Percentiles rank a stretch among this genome's conserved stretches.
Evolutionary conservation across 2,329 filamentous ascomycete species (phyloP).

Genomic region (Fusarium decemcellulare): DNA sequence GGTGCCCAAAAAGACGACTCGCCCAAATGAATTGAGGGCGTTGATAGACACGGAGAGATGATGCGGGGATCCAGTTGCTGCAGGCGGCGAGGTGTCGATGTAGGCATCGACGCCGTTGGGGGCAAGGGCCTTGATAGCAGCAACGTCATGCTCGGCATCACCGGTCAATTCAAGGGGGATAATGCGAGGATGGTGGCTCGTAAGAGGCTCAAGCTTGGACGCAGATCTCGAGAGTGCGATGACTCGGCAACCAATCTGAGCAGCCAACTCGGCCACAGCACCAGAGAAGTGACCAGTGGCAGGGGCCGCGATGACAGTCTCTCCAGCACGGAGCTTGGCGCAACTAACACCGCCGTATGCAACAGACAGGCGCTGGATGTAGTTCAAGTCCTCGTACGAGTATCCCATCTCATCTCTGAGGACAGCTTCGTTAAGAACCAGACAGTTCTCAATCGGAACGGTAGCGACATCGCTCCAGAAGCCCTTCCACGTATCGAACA

Average conservation of each 20-base stretch:
- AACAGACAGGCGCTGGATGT: conserved; percentile 32
- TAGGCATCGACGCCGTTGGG: conserved; percentile 28
- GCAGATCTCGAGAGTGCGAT: conserved; percentile 32
- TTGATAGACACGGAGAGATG: conserved; percentile 18
- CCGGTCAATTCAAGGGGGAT: conserved; percentile 24
- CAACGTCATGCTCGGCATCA: conserved; percentile 14
- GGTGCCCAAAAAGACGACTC: conserved; percentile 16
- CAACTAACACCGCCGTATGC: conserved; percentile 30
- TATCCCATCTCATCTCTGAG: conserved; percentile 27
- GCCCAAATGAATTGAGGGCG: background rate
- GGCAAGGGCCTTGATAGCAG: background rate
- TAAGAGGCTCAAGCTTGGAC: conserved; percentile 20
- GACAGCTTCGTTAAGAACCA: conserved; percentile 21
- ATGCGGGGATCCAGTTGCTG: conserved; percentile 17
- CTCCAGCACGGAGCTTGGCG: conserved; percentile 12
- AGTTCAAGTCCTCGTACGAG: conserved; percentile 29
- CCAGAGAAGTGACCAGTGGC: conserved; percentile 39
- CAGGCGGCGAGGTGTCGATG: conserved; percentile 35
- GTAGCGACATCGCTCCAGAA: conserved; percentile 29
- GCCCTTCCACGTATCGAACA: conserved; percentile 30
- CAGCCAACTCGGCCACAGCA: conserved; percentile 26
- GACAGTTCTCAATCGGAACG: conserved; percentile 17
- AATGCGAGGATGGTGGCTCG: conserved; percentile 4
- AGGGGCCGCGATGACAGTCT: conserved; percentile 32
- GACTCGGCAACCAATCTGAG: conserved; percentile 35